Base-by-base conservation (phyloP, 2,329 filamentous ascomycete genomes). In the Aspergillus uvarum region DNA sequence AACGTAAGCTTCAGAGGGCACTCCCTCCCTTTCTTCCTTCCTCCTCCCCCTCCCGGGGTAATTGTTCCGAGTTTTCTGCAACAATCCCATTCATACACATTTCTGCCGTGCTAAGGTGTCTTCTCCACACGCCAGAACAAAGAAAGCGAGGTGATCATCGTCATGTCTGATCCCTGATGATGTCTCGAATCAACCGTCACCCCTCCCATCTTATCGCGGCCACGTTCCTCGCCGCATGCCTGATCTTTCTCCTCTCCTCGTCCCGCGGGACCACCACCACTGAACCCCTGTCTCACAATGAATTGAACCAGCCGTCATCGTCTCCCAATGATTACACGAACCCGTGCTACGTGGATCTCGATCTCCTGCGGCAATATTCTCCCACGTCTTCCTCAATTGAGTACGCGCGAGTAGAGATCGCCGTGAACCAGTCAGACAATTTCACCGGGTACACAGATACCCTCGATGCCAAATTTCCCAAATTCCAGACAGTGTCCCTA, bases 381-480 rank as follows among this genome's bases (percentile, higher is more conserved):
- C 53, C 60, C 31, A 54, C 54, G 11, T 16, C 12, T 35, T 16
- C 14, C 24, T 47, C 44, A 10, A 50, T 60, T 4, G 55, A 66
- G 32, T 67, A 67, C 51, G 58, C 62, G 19, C 58, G 65, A 32
- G 35, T 67, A 22, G 65, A 66, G 35, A 65, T 67, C 26, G 64
- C 57, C 21, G 64, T 67, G 5, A 51, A 38, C 11, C 54, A 51
- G 51, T 66, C 65, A 10, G 57, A 49, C 5, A 67, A 63, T 26
- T 67, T 67, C 50, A 63, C 65, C n/a, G 53, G 48, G 8, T 66
- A 62, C 31, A 51, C 59, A 3, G 59, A 63, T 22, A 51, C 60
- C 50, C 64, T 67, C 16, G 47, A 60, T 24, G 24, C 59, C 5
- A 47, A 52, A 5, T 29, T 63, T 35, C 64, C 64, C 5, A 54